These are phyloP conservation scores for Lactarius psammicola DNA, from an alignment of 768 basidiomycete species.

Conservation along the genomic window DNA sequence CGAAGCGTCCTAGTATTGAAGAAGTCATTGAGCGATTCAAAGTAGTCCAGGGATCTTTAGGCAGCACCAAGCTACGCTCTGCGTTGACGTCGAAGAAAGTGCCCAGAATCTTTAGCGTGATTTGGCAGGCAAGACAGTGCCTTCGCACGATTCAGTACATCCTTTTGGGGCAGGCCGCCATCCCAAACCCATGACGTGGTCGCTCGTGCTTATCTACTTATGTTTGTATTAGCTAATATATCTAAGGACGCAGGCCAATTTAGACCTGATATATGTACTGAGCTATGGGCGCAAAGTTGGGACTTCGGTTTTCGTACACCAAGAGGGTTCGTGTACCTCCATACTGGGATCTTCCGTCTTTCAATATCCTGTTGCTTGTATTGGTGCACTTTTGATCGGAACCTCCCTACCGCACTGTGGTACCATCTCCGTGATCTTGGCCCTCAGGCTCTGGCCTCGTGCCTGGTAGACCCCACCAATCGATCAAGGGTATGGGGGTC, in stretches of 20 bases:
- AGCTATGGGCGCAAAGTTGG: background rate
- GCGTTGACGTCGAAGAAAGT: constrained; percentile 9
- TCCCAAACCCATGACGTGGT: constrained; percentile 9
- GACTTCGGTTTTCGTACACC: background rate
- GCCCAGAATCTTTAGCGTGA: background rate
- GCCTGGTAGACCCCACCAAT: background rate
- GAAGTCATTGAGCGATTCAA: constrained; percentile 16
- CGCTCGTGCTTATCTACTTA: background rate
- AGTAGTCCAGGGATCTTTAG: background rate
- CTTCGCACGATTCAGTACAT: constrained; percentile 10
- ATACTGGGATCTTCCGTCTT: background rate
- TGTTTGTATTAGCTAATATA: background rate
- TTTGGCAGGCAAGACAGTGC: background rate
- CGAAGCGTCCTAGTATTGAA: constrained; percentile 32
- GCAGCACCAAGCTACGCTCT: constrained; percentile 15
- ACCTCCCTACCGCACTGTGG: background rate
- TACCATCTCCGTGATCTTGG: background rate
- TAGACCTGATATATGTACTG: background rate
- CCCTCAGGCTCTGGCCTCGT: background rate
- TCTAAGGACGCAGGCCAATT: background rate
- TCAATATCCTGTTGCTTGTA: background rate
- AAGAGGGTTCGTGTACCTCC: background rate
- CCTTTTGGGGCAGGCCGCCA: constrained; percentile 7
- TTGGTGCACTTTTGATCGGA: background rate
- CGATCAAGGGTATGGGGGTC: background rate